Evolutionary conservation across 2,329 filamentous ascomycete genomes (phyloP).

Genomic region (Exophiala viscosa): DNA sequence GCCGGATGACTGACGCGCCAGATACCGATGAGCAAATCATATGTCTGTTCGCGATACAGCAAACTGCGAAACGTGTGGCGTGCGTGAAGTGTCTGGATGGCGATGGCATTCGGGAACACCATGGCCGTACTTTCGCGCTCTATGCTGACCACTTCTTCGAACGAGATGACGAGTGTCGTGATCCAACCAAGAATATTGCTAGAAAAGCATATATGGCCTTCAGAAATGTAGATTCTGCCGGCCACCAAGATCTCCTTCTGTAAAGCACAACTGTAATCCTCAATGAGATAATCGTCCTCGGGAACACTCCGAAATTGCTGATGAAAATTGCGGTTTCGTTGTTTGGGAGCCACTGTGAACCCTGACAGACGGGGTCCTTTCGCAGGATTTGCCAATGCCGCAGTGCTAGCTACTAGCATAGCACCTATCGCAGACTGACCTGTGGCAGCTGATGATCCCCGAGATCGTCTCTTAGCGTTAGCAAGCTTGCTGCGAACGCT

Average conservation of each 20-base stretch:
- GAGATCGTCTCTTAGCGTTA: slow-evolving; percentile 63
- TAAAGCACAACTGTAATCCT: slow-evolving; percentile 95
- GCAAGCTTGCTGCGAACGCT: slow-evolving; percentile 65
- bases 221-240: slow-evolving; percentile 89
- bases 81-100: slow-evolving; percentile 92
- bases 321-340: slow-evolving; percentile 94
- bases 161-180: slow-evolving; percentile 94
- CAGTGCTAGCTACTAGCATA: slow-evolving; percentile 66
- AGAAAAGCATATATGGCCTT: slow-evolving; percentile 96
- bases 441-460: slow-evolving; percentile 75
- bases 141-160: slow-evolving; percentile 94
- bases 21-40: slow-evolving; percentile 94
- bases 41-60: slow-evolving; percentile 89
- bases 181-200: slow-evolving; percentile 99
- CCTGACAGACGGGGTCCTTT: slow-evolving; percentile 75
- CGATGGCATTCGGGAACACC: slow-evolving; percentile 94
- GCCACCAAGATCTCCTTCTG: slow-evolving; percentile 94
- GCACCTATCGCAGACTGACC: slow-evolving; percentile 64
- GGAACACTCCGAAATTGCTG: slow-evolving; percentile 91
- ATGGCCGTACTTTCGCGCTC: slow-evolving; percentile 96
- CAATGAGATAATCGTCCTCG: slow-evolving; percentile 95
- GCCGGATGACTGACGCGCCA: slow-evolving; percentile 92
- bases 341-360: slow-evolving; percentile 93
- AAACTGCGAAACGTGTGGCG: slow-evolving; percentile 96
- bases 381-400: slow-evolving; percentile 63